Conservation (phyloP, 768 basidiomycete species). For the Exidia glandulosa region DNA sequence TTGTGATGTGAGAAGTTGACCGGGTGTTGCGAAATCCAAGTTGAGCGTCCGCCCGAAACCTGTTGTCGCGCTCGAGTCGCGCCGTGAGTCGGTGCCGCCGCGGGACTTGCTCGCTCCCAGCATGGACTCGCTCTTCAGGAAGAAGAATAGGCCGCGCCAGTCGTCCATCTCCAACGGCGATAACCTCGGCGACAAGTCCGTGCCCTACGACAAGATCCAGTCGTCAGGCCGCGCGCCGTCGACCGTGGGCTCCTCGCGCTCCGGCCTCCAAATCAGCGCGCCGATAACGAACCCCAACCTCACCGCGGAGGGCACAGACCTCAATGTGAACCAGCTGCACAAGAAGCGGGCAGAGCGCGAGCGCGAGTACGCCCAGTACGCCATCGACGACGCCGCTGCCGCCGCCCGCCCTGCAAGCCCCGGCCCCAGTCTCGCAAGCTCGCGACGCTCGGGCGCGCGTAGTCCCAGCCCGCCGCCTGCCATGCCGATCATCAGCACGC, state of each 20-base stretch:
- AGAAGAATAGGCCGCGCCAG: constrained; percentile 48
- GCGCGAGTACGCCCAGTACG: constrained; percentile 31
- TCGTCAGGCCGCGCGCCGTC: constrained; percentile 49
- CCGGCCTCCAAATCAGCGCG: constrained; percentile 58
- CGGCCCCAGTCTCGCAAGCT: too few species aligned
- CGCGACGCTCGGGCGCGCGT: too few species aligned
- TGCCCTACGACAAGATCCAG: constrained; percentile 62
- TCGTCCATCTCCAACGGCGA: constrained; percentile 42
- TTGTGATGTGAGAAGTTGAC: too few species aligned
- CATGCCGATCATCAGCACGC: background rate
- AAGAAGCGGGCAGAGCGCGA: constrained; percentile 46
- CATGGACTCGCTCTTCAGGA: constrained; percentile 67
- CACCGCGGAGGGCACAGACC: constrained; percentile 57
- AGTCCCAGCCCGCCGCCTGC: too few species aligned
- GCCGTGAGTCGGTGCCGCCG: too few species aligned
- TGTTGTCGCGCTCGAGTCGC: too few species aligned
- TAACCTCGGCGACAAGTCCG: constrained; percentile 53
- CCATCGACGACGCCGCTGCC: constrained; percentile 10
- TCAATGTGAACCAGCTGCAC: constrained; percentile 49
- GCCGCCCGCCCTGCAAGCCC: background rate
- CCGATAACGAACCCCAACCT: constrained; percentile 77
- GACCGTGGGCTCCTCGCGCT: constrained; percentile 42
- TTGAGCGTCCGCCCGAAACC: too few species aligned
- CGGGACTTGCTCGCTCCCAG: too few species aligned
- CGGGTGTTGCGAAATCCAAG: too few species aligned